Evolutionary conservation across 2,329 filamentous ascomycete genomes (phyloP).

Genomic region (Tolypocladium tundrense): DNA sequence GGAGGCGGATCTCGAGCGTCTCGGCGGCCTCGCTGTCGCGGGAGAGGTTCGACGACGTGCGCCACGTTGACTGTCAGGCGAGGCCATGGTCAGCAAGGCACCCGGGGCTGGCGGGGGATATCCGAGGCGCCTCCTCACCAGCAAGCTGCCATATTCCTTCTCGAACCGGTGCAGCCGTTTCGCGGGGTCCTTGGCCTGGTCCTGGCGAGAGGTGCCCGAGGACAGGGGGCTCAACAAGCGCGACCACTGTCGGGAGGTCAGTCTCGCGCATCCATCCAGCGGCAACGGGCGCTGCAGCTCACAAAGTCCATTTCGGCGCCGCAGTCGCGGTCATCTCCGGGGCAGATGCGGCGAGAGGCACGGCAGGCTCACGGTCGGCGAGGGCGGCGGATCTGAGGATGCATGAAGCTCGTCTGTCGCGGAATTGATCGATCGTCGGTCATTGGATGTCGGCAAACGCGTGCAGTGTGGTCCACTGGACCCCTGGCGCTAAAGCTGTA

Average conservation of each 20-base stretch:
- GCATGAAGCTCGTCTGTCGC: background rate
- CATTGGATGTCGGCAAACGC: background rate
- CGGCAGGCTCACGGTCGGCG: background rate
- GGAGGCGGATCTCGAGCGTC: constrained; percentile 50
- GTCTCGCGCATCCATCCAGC: background rate
- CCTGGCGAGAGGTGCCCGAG: constrained; percentile 43
- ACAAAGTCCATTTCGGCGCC: constrained; percentile 18
- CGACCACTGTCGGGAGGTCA: constrained; percentile 42
- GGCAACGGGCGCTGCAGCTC: background rate
- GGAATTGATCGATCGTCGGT: background rate
- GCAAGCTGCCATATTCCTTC: constrained; percentile 52
- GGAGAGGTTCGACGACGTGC: constrained; percentile 48
- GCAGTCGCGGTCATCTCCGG: constrained; percentile 28
- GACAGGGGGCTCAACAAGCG: constrained; percentile 55
- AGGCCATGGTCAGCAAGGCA: background rate
- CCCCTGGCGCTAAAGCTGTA: background rate
- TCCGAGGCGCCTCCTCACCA: constrained; percentile 31
- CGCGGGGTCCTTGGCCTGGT: constrained; percentile 51
- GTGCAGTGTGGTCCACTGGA: background rate
- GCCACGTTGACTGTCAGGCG: constrained; percentile 41
- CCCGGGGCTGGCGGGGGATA: background rate
- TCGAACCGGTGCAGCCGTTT: constrained; percentile 57
- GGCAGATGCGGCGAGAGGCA: background rate
- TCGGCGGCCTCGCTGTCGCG: constrained; percentile 52
- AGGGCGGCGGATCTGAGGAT: background rate